These are phyloP conservation scores for Fusarium sp. DNA, from an alignment of 2,329 filamentous ascomycete genomes.

Conservation along the genomic window DNA sequence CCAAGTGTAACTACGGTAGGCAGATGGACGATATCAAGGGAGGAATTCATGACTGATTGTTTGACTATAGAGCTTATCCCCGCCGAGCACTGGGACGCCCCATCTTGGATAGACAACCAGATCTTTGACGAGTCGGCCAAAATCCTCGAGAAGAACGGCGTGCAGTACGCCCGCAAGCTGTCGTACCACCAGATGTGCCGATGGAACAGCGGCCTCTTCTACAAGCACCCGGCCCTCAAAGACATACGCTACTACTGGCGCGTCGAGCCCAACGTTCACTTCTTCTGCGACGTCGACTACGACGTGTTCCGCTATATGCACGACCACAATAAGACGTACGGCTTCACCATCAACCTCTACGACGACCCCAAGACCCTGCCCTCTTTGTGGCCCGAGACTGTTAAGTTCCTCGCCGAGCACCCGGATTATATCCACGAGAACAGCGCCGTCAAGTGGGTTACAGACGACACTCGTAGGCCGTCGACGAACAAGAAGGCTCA, in stretches of 20 bases:
- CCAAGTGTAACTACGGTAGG: conserved; percentile 85
- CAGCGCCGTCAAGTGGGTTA: conserved; percentile 89
- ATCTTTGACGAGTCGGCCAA: conserved; percentile 87
- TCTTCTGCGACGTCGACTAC: conserved; percentile 99
- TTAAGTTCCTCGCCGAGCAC: conserved; percentile 88
- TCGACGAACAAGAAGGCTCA: conserved; percentile 84
- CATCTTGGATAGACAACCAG: conserved; percentile 91
- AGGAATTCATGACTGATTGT: conserved; percentile 7
- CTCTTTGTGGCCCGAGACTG: conserved; percentile 93
- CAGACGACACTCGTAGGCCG: conserved; percentile 80
- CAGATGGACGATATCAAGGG: not conserved
- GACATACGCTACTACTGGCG: conserved; percentile 96
- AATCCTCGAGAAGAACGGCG: conserved; percentile 83
- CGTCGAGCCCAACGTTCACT: conserved; percentile 97
- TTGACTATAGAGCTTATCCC: conserved; percentile 79
- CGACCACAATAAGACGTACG: conserved; percentile 98
- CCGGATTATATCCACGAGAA: conserved; percentile 84
- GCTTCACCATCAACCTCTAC: conserved; percentile 98
- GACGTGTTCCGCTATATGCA: conserved; percentile 98
- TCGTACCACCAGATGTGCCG: conserved; percentile 99
- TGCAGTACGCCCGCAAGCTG: conserved; percentile 89
- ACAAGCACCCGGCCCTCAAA: conserved; percentile 89
- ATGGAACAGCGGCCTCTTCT: conserved; percentile 99
- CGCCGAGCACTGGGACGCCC: conserved; percentile 93
- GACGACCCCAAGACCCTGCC: conserved; percentile 89